These are phyloP conservation scores for Tetracladium setigerum DNA, from an alignment of 495 filamentous ascomycete species.

Conservation along the genomic window DNA sequence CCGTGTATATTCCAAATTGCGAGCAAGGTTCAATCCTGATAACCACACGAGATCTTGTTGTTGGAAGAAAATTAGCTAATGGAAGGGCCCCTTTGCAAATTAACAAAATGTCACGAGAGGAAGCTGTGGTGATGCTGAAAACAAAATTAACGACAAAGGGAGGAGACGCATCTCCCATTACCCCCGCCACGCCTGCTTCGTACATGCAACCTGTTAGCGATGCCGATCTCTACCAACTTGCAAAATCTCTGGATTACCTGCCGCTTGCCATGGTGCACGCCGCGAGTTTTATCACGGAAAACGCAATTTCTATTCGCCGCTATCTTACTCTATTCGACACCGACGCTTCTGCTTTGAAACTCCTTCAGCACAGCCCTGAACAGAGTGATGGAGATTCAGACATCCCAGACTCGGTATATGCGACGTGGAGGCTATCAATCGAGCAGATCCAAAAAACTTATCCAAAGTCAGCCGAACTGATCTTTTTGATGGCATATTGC, in stretches of 20 bases:
- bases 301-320: slow-evolving; percentile 18
- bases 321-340: slow-evolving; percentile 28
- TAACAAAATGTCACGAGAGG: slow-evolving; percentile 25
- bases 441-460: slow-evolving; percentile 29
- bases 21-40: slow-evolving; percentile 28
- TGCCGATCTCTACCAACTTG: slow-evolving; percentile 13
- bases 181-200: too few species aligned
- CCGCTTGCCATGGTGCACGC: slow-evolving; percentile 43
- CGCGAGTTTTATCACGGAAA: slow-evolving; percentile 37
- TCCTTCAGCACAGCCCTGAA: too few species aligned
- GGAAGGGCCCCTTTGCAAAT: slow-evolving; percentile 19
- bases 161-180: neutral
- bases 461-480: slow-evolving; percentile 30
- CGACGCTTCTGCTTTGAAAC: slow-evolving; percentile 11
- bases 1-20: slow-evolving; percentile 28
- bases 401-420: slow-evolving; percentile 24
- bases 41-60: slow-evolving; percentile 19
- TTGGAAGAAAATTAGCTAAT: slow-evolving; percentile 1
- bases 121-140: slow-evolving; percentile 9
- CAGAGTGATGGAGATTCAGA: slow-evolving; percentile 21
- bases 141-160: neutral
- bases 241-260: slow-evolving; percentile 31
- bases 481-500: slow-evolving; percentile 36
- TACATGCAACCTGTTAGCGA: too few species aligned
- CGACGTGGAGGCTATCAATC: slow-evolving; percentile 33